These are phyloP conservation scores for Niveomyces coronatus DNA, from an alignment of 2,329 filamentous ascomycete genomes.

Conservation along the genomic window DNA sequence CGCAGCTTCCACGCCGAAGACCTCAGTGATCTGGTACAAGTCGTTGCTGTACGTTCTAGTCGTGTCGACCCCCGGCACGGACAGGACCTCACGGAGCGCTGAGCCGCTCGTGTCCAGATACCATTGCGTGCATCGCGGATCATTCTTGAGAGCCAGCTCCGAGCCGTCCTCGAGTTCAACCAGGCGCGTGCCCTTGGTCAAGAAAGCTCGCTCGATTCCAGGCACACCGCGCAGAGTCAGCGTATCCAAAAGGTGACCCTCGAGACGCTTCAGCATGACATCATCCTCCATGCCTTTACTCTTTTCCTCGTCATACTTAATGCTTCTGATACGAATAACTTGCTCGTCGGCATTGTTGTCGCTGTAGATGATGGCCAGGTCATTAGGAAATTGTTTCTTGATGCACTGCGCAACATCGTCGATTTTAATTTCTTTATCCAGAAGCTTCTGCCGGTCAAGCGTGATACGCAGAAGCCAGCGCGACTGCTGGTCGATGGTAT, in stretches of 20 bases:
- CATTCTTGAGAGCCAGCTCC: conserved; percentile 62
- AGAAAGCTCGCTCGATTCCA: conserved; percentile 84
- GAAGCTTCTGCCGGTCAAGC: conserved; percentile 83
- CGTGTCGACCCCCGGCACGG: conserved; percentile 79
- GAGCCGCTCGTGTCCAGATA: conserved; percentile 93
- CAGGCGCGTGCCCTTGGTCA: conserved; percentile 69
- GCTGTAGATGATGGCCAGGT: conserved; percentile 89
- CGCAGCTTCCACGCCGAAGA: conserved; percentile 93
- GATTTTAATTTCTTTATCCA: conserved; percentile 87
- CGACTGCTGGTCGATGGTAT: conserved; percentile 63
- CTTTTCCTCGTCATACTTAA: conserved; percentile 59
- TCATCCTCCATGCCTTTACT: conserved; percentile 65
- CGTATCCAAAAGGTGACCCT: conserved; percentile 83
- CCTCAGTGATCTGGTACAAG: conserved; percentile 86
- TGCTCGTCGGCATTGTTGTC: conserved; percentile 96
- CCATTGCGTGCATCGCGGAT: conserved; percentile 77
- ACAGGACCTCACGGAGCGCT: conserved; percentile 71
- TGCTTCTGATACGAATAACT: conserved; percentile 83
- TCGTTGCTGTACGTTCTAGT: conserved; percentile 88
- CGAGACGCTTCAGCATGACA: conserved; percentile 82
- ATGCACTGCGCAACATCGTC: conserved; percentile 84
- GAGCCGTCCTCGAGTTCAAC: conserved; percentile 60
- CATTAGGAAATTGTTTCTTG: conserved; percentile 75
- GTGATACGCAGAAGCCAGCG: conserved; percentile 93
- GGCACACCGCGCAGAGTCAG: conserved; percentile 83